Base-by-base conservation (phyloP, 2,329 filamentous ascomycete species). In the Tolypocladium album region DNA sequence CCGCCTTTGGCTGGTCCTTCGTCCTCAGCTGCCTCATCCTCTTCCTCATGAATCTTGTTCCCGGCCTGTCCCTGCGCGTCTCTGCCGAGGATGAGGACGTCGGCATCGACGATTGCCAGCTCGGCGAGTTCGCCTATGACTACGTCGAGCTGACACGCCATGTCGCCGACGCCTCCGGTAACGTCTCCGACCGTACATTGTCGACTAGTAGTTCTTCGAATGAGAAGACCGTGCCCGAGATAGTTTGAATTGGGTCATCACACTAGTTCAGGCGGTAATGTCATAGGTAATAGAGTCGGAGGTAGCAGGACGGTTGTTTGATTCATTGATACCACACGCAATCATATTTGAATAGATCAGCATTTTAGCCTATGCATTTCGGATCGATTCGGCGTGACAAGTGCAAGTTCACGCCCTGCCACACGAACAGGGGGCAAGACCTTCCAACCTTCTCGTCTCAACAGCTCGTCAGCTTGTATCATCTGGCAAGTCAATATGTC, bases 51-150 rank as follows among this genome's bases (percentile, higher is more conserved):
- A 89, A 90, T 77, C 79, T 86, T 63, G 78, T 90, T 55, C 88
- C 88, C 0, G 87, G 88, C 34, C 79, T 90, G 39, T 85, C 86
- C 66, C 83, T 90, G 57, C 85, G 88, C 59, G 87, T 86, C 61
- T 77, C 79, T 17, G 77, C 84, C 64, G 85, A 87, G 67, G 86
- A 88, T 58, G 88, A 90, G 75, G 81, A 89, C 58, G 77, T 88
- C 31, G 88, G 88, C 57, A 76, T 85, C 38, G 89, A 92, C 68
- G 88, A 91, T 68, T 82, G 84, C 71, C 86, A 92, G 76, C 85
- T 91, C 58, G 89, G 89, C 73, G 89, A 92, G 75, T 92, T 92
- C 68, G 88, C 88, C 36, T 92, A 91, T 77, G 88, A 92, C 72
- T 92, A 92, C 72, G 88, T 92, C 67, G 88, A 92, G 82, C 70